A percentile compares a stretch with the other conserved stretches of the same genome.
phyloP scores from a whole-genome alignment of 2,329 filamentous ascomycete species.

The Neoarthrinium moseri region DNA sequence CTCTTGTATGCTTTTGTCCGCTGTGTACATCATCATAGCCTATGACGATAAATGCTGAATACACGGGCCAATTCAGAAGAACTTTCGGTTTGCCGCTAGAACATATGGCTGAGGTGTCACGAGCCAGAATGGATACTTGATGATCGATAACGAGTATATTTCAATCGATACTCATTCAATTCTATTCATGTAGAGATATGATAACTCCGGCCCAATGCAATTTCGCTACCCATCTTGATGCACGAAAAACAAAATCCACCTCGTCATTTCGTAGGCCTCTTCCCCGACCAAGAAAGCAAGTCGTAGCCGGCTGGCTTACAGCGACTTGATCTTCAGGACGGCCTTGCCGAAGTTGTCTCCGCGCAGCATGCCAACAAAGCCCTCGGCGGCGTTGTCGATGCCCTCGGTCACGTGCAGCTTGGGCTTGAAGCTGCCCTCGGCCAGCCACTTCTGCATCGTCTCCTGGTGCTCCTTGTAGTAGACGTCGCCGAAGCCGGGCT shows the following conservation, averaged over 20 bases:
- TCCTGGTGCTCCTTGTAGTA: slow-evolving; percentile 72
- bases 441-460: slow-evolving; percentile 73
- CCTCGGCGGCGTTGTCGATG: slow-evolving; percentile 74
- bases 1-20: too few species aligned
- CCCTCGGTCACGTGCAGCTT: slow-evolving; percentile 68
- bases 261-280: too few species aligned
- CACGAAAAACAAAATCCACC: background rate
- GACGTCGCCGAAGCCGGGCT: slow-evolving; percentile 63
- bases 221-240: background rate
- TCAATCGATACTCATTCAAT: too few species aligned
- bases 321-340: slow-evolving; percentile 58
- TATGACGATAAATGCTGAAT: too few species aligned
- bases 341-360: slow-evolving; percentile 89
- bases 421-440: slow-evolving; percentile 72
- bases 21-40: too few species aligned
- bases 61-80: too few species aligned
- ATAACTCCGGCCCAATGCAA: slow-evolving; percentile 7
- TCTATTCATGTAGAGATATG: background rate
- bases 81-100: too few species aligned
- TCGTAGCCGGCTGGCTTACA: background rate
- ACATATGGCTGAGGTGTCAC: too few species aligned
- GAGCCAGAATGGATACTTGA: too few species aligned
- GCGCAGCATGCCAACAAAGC: slow-evolving; percentile 70
- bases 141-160: too few species aligned
- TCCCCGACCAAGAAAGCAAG: too few species aligned